Evolutionary conservation across 768 basidiomycete species (phyloP), one percentile per base, ranked within the genome.

Genomic region (Glaciozyma antarctica): DNA sequence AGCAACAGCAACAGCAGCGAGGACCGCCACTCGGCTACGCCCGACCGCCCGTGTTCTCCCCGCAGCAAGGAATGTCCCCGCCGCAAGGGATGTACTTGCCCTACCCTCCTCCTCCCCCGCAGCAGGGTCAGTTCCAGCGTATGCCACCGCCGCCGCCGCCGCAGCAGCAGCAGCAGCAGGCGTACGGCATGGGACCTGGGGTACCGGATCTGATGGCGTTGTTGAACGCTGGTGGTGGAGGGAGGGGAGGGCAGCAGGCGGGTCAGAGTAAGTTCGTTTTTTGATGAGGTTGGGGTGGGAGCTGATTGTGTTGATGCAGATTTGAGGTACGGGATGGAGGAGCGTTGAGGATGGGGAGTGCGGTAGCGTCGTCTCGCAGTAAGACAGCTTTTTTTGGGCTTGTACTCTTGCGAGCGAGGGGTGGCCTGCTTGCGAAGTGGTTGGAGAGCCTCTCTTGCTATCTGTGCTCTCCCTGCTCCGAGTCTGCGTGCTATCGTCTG

Each of bases 121-220:
- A 13, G 15, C 38, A n/a, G 13, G 38, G 41, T 5, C 58, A 41
- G 38, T 41, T 41, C 12, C 38, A 45, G 16, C 55, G 55, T 3
- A 32, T 34, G 51, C 48, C 48, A 12, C 38, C n/a, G 6, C 49
- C 49, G n/a, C 53, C n/a, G 30, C 53, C n/a, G 53, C 19, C 4
- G 28, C 5, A 13, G 17, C 53, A 13, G 13, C 53, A 7, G 53
- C 22, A 24, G 30, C 30, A 32, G 34, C 13, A 32, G 30, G 21
- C 22, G n/a, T 58, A 26, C 57, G 24, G 44, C 12, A 44, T 32
- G 57, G 44, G 41, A 5, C 43, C 43, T 19, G 55, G 55, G 21
- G 69, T 65, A 3, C 65, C 63, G 12, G 69, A 70, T n/a, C 30
- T 70, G 52, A 70, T 70, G 69, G 62, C 65, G 22, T 24, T 70